Evolutionary conservation across 495 filamentous ascomycete species (phyloP).

Genomic region (Beverwykella pulmonaria): DNA sequence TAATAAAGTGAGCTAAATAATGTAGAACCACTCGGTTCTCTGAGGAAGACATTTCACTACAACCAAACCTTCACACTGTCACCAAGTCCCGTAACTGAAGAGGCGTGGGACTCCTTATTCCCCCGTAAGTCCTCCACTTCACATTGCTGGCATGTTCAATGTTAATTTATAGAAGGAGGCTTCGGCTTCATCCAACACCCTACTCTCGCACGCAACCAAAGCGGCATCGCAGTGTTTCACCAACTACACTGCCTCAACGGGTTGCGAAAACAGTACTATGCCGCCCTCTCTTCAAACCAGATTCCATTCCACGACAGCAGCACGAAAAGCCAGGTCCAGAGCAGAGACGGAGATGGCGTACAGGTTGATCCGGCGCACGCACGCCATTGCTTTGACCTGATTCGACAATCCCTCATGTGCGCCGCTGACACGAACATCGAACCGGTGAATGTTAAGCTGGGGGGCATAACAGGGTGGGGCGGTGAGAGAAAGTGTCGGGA

Average conservation of each 20-base stretch:
- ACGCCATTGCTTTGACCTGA: constrained; percentile 39
- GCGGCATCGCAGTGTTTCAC: constrained; percentile 28
- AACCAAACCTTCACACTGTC: background rate
- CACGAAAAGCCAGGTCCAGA: too few relatives aligned
- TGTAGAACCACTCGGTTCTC: background rate
- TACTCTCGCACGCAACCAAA: constrained; percentile 2
- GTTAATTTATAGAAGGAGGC: background rate
- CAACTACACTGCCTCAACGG: constrained; percentile 36
- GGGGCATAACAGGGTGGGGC: constrained; percentile 34
- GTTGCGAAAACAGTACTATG: constrained; percentile 27
- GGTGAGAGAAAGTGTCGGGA: constrained; percentile 29
- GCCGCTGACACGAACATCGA: constrained; percentile 37
- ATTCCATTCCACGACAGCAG: background rate
- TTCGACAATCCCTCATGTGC: constrained; percentile 40
- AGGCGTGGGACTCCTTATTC: background rate
- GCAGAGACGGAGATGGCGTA: background rate
- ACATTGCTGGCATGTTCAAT: background rate
- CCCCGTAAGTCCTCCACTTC: background rate
- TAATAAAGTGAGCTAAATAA: background rate
- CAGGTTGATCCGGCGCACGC: constrained; percentile 18
- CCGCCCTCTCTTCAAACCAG: background rate
- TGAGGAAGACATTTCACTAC: constrained; percentile 1
- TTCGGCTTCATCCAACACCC: constrained; percentile 20
- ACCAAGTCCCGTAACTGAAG: background rate
- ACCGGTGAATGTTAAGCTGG: constrained; percentile 14